These are phyloP conservation scores for Schwanniomyces pseudopolymorphus DNA, from an alignment of 805 yeast genomes.

Conservation along the genomic window DNA sequence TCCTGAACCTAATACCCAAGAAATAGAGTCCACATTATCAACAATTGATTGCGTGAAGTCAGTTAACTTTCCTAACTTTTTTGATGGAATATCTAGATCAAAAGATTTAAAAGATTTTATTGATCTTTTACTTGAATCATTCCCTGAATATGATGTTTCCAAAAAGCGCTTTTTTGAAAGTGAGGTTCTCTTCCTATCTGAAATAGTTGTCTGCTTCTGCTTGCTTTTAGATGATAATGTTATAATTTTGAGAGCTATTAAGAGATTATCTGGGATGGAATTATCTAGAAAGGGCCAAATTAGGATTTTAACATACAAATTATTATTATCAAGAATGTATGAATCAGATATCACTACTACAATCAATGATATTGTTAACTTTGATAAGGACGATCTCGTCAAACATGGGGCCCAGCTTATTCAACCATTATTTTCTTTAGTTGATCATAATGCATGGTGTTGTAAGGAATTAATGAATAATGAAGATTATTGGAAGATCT, in stretches of 20 bases:
- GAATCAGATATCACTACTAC: constrained; percentile 10
- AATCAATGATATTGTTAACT: constrained; percentile 18
- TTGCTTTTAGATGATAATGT: constrained; percentile 24
- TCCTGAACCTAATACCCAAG: constrained; percentile 91
- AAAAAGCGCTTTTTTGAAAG: constrained; percentile 44
- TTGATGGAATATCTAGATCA: constrained; percentile 48
- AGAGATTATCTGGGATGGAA: constrained; percentile 10
- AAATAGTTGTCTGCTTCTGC: constrained; percentile 38
- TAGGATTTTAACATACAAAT: constrained; percentile 52
- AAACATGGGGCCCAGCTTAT: constrained; percentile 46
- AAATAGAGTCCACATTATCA: constrained; percentile 79
- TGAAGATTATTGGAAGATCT: constrained; percentile 53
- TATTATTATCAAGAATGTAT: constrained; percentile 41
- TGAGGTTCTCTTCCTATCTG: constrained; percentile 49
- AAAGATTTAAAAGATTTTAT: constrained; percentile 35
- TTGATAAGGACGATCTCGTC: constrained; percentile 44
- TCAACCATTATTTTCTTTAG: constrained; percentile 50
- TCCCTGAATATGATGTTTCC: constrained; percentile 27
- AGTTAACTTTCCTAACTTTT: constrained; percentile 57
- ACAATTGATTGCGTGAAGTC: constrained; percentile 82
- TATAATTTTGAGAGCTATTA: constrained; percentile 10
- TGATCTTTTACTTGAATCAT: constrained; percentile 21
- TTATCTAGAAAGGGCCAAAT: constrained; percentile 32
- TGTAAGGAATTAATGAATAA: constrained; percentile 31
- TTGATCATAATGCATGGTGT: constrained; percentile 46